A percentile compares a stretch with the other conserved stretches of the same genome.
phyloP scores from a whole-genome alignment of 306 rosid species.

The Erythrophleum fordii region DNA sequence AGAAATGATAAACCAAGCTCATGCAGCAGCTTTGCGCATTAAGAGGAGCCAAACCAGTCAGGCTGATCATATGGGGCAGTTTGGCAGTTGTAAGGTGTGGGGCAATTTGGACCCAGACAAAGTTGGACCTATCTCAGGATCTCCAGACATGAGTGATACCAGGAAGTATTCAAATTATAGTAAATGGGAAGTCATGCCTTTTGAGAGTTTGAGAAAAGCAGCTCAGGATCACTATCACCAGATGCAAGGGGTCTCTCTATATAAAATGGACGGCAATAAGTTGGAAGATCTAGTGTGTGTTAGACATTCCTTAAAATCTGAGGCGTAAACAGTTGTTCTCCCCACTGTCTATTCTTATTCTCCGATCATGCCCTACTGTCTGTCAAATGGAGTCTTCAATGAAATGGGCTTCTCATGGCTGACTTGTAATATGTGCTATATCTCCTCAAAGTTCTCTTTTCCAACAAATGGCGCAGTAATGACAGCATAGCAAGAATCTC shows the following conservation, averaged over 20 bases:
- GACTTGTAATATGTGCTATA: not conserved
- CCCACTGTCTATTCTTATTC: conserved; percentile 29
- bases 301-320: conserved; percentile 68
- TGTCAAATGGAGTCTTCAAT: conserved; percentile 31
- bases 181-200: conserved; percentile 92
- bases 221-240: conserved; percentile 71
- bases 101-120: conserved; percentile 73
- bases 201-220: conserved; percentile 77
- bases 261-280: conserved; percentile 97
- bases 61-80: conserved; percentile 71
- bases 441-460: conserved; percentile 17
- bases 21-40: conserved; percentile 73
- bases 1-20: conserved; percentile 80
- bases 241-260: conserved; percentile 85
- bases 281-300: conserved; percentile 97
- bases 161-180: conserved; percentile 75
- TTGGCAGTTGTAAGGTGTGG: conserved; percentile 91
- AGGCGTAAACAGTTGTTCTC: conserved; percentile 39
- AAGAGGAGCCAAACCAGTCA: conserved; percentile 52
- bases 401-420: conserved; percentile 35
- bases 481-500: conserved; percentile 33
- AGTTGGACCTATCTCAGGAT: conserved; percentile 80
- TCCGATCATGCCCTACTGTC: conserved; percentile 22
- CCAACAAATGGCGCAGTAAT: conserved; percentile 27
- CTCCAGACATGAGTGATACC: conserved; percentile 83